Evolutionary conservation across 1,284 basidiomycete species (phyloP).

Genomic region (Cystobasidium sp.): DNA sequence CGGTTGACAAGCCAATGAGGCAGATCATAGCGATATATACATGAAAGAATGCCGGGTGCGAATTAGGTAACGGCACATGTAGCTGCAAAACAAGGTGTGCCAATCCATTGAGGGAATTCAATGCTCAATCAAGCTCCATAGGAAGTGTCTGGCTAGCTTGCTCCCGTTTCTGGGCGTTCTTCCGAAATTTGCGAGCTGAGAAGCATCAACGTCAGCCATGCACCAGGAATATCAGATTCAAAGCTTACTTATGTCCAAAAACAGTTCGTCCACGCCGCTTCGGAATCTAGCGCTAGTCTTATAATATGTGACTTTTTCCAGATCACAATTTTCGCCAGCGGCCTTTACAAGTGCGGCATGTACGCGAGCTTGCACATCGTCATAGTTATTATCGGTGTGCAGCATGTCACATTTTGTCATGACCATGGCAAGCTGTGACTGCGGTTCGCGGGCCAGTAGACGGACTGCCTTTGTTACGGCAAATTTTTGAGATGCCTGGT

Average conservation of each 20-base stretch:
- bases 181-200: slow-evolving; percentile 16
- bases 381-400: background rate
- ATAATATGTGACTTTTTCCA: background rate
- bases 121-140: slow-evolving; percentile 16
- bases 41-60: no score
- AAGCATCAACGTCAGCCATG: no score
- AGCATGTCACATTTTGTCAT: slow-evolving; percentile 13
- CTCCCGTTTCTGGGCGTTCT: background rate
- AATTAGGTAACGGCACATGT: no score
- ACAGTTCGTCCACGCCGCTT: slow-evolving; percentile 3
- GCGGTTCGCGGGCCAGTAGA: background rate
- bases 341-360: background rate
- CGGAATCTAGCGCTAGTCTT: background rate
- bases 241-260: slow-evolving; percentile 1
- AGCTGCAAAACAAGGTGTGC: no score
- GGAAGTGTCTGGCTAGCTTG: background rate
- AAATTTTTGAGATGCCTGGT: slow-evolving; percentile 10
- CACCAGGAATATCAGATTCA: background rate
- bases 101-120: background rate
- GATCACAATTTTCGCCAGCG: background rate
- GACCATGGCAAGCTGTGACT: slow-evolving; percentile 1
- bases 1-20: no score
- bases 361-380: background rate
- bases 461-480: background rate
- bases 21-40: no score